Percentiles rank a stretch among this genome's conserved stretches.
phyloP scores from a whole-genome alignment of 441 rosid species.

The Populus tomentosa region DNA sequence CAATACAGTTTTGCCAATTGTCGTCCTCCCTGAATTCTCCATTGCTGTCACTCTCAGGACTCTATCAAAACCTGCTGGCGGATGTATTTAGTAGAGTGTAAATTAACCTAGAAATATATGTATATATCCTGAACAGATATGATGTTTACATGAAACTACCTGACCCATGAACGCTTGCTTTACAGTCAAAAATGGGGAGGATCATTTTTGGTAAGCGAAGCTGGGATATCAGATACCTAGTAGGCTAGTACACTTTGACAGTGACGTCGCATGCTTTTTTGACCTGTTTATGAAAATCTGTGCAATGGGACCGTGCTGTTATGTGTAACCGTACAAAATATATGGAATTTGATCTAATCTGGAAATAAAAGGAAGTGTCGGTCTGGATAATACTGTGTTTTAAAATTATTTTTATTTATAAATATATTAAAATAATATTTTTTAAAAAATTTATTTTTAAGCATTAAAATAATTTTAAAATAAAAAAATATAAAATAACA shows the following conservation, averaged over 20 bases:
- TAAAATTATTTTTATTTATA: too few species aligned
- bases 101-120: neutral
- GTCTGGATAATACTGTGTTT: too few species aligned
- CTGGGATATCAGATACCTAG: conserved; percentile 4
- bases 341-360: neutral
- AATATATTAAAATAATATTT: too few species aligned
- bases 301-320: neutral
- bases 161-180: neutral
- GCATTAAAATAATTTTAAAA: too few species aligned
- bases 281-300: neutral
- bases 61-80: neutral
- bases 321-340: neutral
- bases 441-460: too few species aligned
- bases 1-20: neutral
- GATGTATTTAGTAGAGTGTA: neutral
- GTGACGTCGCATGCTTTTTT: neutral
- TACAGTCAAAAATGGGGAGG: neutral
- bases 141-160: neutral
- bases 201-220: conserved; percentile 8
- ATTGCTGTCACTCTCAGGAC: neutral
- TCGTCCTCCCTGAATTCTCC: conserved; percentile 1
- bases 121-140: neutral
- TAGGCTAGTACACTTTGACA: neutral
- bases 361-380: neutral
- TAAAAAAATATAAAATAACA: too few species aligned